phyloP scores from a whole-genome alignment of 2,329 filamentous ascomycete genomes.

The Fusarium burgessii region DNA sequence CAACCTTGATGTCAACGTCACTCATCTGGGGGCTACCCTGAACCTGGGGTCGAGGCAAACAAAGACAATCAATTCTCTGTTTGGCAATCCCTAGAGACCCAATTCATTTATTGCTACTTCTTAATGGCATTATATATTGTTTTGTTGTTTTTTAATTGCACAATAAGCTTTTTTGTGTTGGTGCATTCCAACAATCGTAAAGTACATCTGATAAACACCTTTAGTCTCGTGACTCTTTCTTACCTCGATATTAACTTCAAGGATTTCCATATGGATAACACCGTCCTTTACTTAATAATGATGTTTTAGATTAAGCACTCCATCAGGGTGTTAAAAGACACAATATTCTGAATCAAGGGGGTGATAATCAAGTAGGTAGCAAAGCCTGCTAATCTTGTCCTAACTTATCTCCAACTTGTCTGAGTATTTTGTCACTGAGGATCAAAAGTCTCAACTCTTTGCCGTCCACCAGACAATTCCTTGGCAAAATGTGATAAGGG shows the following conservation, averaged over 20 bases:
- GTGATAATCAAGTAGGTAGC: too few species aligned
- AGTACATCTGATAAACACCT: not conserved
- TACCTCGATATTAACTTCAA: too few species aligned
- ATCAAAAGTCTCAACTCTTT: too few species aligned
- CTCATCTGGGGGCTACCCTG: slow-evolving; percentile 36
- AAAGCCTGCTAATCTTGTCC: not conserved
- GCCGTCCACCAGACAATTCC: too few species aligned
- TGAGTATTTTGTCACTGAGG: too few species aligned
- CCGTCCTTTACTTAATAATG: too few species aligned
- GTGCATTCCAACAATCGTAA: not conserved
- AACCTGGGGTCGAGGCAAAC: slow-evolving; percentile 23
- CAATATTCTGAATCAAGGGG: too few species aligned
- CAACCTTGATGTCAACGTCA: slow-evolving; percentile 46
- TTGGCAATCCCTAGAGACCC: not conserved
- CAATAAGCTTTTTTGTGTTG: not conserved
- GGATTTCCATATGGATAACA: too few species aligned
- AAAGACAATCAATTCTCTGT: not conserved
- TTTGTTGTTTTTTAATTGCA: not conserved
- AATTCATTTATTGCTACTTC: not conserved
- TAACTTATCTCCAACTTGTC: too few species aligned
- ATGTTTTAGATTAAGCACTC: too few species aligned
- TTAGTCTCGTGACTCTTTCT: not conserved
- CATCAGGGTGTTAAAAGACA: too few species aligned
- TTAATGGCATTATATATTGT: not conserved
- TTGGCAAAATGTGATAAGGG: too few species aligned